Conservation (phyloP, 2,329 filamentous ascomycete species). For the Xylaria multiplex region DNA sequence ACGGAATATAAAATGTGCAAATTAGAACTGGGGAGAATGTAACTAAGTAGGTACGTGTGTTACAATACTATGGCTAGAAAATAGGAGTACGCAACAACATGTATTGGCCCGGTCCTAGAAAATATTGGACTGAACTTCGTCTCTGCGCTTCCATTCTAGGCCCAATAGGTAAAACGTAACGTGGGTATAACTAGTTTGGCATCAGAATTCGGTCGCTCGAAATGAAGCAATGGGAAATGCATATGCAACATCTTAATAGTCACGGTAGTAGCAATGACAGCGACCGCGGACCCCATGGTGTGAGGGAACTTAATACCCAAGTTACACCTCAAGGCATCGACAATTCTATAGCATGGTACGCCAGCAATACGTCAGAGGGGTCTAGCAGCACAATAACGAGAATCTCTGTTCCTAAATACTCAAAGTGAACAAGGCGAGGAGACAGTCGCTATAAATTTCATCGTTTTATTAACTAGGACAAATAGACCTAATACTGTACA, state of each 20-base stretch:
- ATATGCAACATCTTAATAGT: not conserved
- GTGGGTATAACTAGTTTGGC: not conserved
- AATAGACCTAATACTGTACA: constrained; percentile 34
- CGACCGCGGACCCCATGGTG: not conserved
- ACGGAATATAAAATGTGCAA: too few relatives aligned
- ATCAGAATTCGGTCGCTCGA: too few relatives aligned
- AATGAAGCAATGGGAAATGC: not conserved
- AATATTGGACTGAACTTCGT: not conserved
- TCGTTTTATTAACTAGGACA: constrained; percentile 23
- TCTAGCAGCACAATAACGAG: not conserved
- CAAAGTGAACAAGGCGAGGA: not conserved
- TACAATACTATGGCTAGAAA: too few relatives aligned
- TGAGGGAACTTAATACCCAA: not conserved
- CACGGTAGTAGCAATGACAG: not conserved
- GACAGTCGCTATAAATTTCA: not conserved
- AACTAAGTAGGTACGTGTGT: too few relatives aligned
- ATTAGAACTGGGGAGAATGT: too few relatives aligned
- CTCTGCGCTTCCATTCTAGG: not conserved
- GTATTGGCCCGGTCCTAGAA: not conserved
- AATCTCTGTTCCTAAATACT: not conserved
- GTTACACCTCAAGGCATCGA: not conserved
- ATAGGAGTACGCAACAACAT: not conserved
- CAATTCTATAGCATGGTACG: not conserved
- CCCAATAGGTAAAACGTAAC: too few relatives aligned
- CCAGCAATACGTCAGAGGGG: not conserved